Evolutionary conservation across 169 alveolate genomes (phyloP).

Genomic region (Cryptosporidium andersoni): DNA sequence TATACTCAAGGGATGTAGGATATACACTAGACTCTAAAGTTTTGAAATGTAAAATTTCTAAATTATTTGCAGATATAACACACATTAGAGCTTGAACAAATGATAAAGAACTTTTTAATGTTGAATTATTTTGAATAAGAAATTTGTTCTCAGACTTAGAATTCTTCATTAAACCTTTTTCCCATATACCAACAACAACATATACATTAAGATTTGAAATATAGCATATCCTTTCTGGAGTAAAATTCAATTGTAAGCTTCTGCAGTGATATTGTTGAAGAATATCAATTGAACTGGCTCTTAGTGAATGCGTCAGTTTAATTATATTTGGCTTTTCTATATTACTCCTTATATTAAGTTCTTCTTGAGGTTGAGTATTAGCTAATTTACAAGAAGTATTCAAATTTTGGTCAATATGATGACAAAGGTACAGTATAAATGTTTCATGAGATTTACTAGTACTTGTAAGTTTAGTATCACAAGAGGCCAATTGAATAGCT

Average conservation of each 20-base stretch:
- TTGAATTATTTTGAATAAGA: not conserved
- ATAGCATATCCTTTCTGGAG: conserved; percentile 65
- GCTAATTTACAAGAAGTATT: too few species aligned
- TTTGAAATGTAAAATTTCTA: conserved; percentile 13
- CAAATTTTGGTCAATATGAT: not conserved
- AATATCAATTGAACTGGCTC: conserved; percentile 27
- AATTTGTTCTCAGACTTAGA: not conserved
- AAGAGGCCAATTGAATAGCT: not conserved
- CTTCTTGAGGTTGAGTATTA: conserved; percentile 6
- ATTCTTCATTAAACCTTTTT: not conserved
- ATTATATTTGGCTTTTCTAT: not conserved
- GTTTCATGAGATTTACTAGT: not conserved
- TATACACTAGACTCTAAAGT: conserved; percentile 7
- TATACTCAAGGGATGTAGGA: conserved; percentile 63
- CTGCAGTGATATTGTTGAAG: conserved; percentile 49
- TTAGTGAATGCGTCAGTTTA: conserved; percentile 7
- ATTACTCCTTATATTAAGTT: not conserved
- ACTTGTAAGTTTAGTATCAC: not conserved
- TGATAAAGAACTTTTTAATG: not conserved
- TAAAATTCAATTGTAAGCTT: conserved; percentile 29
- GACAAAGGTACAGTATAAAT: conserved; percentile 17
- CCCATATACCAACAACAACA: conserved; percentile 46
- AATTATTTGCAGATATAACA: conserved; percentile 23
- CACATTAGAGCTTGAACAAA: conserved; percentile 31
- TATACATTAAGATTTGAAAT: conserved; percentile 26